These are phyloP conservation scores for Arthroderma sp. DNA, from an alignment of 2,329 filamentous ascomycete species.

Conservation along the genomic window DNA sequence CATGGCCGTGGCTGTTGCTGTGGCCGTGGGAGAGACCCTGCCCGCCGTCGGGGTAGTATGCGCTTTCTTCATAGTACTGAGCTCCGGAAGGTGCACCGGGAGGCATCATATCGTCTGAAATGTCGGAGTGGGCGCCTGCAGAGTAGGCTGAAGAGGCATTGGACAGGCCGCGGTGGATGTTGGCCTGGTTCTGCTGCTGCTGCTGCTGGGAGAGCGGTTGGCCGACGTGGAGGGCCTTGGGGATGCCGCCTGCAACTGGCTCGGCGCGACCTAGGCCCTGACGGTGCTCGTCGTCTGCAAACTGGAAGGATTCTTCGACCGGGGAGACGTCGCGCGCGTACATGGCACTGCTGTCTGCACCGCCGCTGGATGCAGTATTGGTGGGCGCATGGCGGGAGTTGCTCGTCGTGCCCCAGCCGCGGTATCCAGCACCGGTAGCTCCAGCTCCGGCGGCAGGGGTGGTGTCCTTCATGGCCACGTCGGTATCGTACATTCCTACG, in stretches of 20 bases:
- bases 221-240: not conserved
- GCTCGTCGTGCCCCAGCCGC: slow-evolving; percentile 79
- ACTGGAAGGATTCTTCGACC: slow-evolving; percentile 45
- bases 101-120: slow-evolving; percentile 44
- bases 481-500: slow-evolving; percentile 36
- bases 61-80: slow-evolving; percentile 44
- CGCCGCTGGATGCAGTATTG: slow-evolving; percentile 63
- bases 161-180: slow-evolving; percentile 73
- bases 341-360: slow-evolving; percentile 43
- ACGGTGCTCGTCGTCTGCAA: slow-evolving; percentile 49
- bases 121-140: slow-evolving; percentile 59
- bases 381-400: slow-evolving; percentile 77
- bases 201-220: not conserved
- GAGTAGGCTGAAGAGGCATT: slow-evolving; percentile 97
- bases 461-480: slow-evolving; percentile 28
- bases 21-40: not conserved
- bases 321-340: slow-evolving; percentile 49
- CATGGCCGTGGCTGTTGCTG: slow-evolving; percentile 8
- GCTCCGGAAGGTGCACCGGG: slow-evolving; percentile 35
- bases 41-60: slow-evolving; percentile 41
- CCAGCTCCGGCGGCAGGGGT: slow-evolving; percentile 39
- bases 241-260: slow-evolving; percentile 51
- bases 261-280: slow-evolving; percentile 58
- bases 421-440: slow-evolving; percentile 56
- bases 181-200: not conserved